Evolutionary conservation across 2,329 filamentous ascomycete genomes (phyloP), one percentile per base, ranked within the genome.

Genomic region (Ophiostoma perfectum): DNA sequence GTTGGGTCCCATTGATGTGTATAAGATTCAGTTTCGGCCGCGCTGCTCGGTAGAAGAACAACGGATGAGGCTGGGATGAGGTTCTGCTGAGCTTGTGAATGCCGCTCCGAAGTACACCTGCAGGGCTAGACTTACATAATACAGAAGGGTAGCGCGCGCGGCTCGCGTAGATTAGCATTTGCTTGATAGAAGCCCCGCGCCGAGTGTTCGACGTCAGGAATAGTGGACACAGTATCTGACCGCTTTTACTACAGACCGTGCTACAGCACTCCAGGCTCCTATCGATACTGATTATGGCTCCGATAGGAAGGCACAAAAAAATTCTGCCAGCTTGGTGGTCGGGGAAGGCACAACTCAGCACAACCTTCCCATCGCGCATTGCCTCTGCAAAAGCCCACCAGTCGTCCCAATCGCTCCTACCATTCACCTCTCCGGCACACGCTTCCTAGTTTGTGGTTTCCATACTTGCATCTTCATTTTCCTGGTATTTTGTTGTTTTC

Each of bases 221-320:
- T 36, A 38, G 52, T 60, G 55, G 55, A 60, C 12, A 60, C 27
- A 14, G 16, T 18, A 8, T 9, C 64, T 68, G 67, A 68, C 67
- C 67, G 67, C 67, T 66, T 68, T 68, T 64, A 41, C 8, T 18
- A 44, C 39, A 47, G 52, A 27, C 9, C n/a, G 62, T 27, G 47
- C 62, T 68, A 65, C 47, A 27, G 27, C 27, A 27, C 27, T 27
- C 27, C 27, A 27, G 47, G 14, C 47, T 52, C 47, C n/a, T 60
- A 60, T 60, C 55, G 55, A 27, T 38, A 38, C 38, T 18, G 27
- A 60, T 60, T 60, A 27, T 14, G 27, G 55, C 27, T 39, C 27
- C 55, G 55, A 60, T 60, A 60, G 55, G 27, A 38, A 60, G 64
- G 62, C 42, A 66, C 36, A 58, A 66, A 66, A 67, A 70, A 70